These are phyloP conservation scores for Stephania cephalantha DNA, from an alignment of 164 flowering plant species.

Conservation along the genomic window DNA sequence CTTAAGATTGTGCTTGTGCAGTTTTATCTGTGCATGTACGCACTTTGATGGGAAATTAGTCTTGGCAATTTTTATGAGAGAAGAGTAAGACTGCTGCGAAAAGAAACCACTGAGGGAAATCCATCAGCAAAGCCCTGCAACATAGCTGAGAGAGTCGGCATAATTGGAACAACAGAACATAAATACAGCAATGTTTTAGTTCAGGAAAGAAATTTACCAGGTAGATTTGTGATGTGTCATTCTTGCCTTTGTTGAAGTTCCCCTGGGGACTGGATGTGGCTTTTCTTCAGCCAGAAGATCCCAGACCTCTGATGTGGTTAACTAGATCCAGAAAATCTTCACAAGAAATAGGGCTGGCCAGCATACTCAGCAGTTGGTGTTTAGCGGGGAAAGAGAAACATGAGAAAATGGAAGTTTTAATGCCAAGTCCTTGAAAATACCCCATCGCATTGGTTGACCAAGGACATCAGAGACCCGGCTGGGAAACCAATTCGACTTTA, in stretches of 20 bases:
- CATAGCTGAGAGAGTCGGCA: conserved; percentile 5
- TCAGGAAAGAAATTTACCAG: conserved; percentile 42
- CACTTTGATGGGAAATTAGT: conserved; percentile 16
- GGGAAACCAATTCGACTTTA: conserved; percentile 35
- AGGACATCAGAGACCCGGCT: conserved; percentile 39
- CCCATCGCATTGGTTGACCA: conserved; percentile 66
- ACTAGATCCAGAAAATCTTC: conserved; percentile 40
- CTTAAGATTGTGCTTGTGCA: conserved; percentile 15
- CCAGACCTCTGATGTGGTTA: conserved; percentile 16
- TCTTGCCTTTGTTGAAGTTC: conserved; percentile 17
- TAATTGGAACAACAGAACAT: neutral
- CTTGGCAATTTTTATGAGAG: conserved; percentile 18
- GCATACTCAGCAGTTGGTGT: conserved; percentile 26
- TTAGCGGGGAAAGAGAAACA: conserved; percentile 55
- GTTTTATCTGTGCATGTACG: conserved; percentile 7
- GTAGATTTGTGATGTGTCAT: conserved; percentile 42
- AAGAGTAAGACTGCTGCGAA: conserved; percentile 55
- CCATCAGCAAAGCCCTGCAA: conserved; percentile 67
- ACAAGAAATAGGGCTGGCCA: conserved; percentile 47
- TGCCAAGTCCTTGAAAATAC: conserved; percentile 47
- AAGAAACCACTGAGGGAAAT: conserved; percentile 71
- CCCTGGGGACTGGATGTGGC: conserved; percentile 12
- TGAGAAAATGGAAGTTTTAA: conserved; percentile 53
- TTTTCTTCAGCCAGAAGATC: conserved; percentile 15
- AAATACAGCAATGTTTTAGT: conserved; percentile 1